phyloP scores from a whole-genome alignment of 2,329 filamentous ascomycete genomes.

The Metarhizium robertsii region DNA sequence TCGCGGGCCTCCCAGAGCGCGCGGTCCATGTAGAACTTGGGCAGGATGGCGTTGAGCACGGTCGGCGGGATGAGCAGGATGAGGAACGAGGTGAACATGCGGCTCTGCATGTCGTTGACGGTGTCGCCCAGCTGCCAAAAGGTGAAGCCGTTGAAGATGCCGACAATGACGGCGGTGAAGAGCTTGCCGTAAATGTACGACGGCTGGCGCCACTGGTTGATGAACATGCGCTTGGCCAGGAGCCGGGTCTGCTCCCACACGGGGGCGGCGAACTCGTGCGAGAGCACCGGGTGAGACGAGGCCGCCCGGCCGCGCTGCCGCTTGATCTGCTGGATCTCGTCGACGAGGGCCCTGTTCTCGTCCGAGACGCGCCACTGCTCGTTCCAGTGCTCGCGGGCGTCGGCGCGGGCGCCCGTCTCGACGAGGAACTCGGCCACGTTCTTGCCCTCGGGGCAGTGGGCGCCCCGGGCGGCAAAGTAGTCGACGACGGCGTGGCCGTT shows the following conservation, averaged over 20 bases:
- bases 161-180: constrained; percentile 61
- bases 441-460: constrained; percentile 49
- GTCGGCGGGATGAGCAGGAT: constrained; percentile 59
- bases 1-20: constrained; percentile 66
- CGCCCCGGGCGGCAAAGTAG: constrained; percentile 51
- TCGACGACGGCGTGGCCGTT: constrained; percentile 34
- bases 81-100: constrained; percentile 65
- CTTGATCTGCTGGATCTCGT: constrained; percentile 57
- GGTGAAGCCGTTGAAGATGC: constrained; percentile 72
- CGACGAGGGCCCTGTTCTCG: constrained; percentile 46
- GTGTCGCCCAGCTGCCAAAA: constrained; percentile 61
- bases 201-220: constrained; percentile 66
- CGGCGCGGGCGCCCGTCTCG: constrained; percentile 27
- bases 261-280: constrained; percentile 55
- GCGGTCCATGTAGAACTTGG: constrained; percentile 70
- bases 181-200: constrained; percentile 71
- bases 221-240: constrained; percentile 62
- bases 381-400: constrained; percentile 51
- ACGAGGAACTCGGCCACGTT: constrained; percentile 42
- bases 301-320: constrained; percentile 8
- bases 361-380: constrained; percentile 62
- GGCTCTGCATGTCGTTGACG: constrained; percentile 62
- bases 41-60: constrained; percentile 62
- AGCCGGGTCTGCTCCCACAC: constrained; percentile 52
- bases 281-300: constrained; percentile 12